Conservation (phyloP, 2,329 filamentous ascomycete species). For the Pseudocercospora pini-densiflorae region DNA sequence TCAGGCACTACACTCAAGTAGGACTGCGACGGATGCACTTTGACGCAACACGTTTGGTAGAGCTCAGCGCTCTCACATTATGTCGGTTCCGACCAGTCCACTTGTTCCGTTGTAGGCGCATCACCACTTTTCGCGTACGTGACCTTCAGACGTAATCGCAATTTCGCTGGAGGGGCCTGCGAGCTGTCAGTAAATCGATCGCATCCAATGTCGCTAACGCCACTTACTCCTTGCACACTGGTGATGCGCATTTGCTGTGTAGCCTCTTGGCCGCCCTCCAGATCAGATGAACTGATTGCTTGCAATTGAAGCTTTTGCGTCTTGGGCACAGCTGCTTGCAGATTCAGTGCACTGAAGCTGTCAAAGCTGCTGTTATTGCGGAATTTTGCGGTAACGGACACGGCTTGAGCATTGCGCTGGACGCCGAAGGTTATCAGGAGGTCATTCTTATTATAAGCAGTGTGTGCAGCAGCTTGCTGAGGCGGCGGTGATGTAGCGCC, state of each 20-base stretch:
- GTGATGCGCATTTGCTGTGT: conserved; percentile 89
- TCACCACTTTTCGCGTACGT: conserved; percentile 73
- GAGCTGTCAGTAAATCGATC: conserved; percentile 18
- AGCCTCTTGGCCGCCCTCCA: conserved; percentile 79
- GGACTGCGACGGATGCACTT: background rate
- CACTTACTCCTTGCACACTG: conserved; percentile 85
- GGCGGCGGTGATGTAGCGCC: conserved; percentile 55
- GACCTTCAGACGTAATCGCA: conserved; percentile 85
- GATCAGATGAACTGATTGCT: conserved; percentile 80
- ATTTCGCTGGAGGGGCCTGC: conserved; percentile 69
- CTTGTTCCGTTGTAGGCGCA: conserved; percentile 81
- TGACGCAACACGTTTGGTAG: background rate
- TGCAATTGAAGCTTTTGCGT: conserved; percentile 92
- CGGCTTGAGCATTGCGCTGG: conserved; percentile 78
- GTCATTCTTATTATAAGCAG: conserved; percentile 86
- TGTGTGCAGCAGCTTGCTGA: conserved; percentile 55
- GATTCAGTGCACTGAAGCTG: conserved; percentile 72
- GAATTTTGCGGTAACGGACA: conserved; percentile 85
- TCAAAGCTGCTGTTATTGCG: conserved; percentile 67
- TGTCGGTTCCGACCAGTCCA: conserved; percentile 89
- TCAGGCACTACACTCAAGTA: background rate
- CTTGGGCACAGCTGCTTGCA: conserved; percentile 96
- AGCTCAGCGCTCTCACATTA: conserved; percentile 19
- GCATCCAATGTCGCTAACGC: background rate
- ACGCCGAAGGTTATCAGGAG: conserved; percentile 80